These are phyloP conservation scores for Penicillium sp. DNA, from an alignment of 2,329 filamentous ascomycete genomes.

Conservation along the genomic window DNA sequence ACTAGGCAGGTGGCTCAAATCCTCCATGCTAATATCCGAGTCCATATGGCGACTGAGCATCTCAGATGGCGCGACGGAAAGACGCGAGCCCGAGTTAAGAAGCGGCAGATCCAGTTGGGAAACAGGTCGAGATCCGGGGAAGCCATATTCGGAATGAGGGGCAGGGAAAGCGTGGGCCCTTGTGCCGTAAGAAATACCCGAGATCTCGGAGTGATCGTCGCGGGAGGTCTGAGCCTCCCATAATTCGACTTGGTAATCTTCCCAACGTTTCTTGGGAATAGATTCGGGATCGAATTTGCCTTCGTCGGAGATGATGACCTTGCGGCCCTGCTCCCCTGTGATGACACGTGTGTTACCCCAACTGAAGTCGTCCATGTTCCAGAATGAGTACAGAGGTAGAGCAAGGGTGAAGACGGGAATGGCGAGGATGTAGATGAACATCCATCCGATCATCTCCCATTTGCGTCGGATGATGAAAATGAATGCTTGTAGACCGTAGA, in stretches of 20 bases:
- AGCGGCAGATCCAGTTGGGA: constrained; percentile 57
- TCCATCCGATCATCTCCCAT: constrained; percentile 99
- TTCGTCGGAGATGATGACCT: constrained; percentile 92
- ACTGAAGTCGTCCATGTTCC: constrained; percentile 99
- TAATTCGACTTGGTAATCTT: constrained; percentile 96
- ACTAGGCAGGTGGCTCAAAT: constrained; percentile 73
- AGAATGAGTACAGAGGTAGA: constrained; percentile 92
- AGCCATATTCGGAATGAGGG: constrained; percentile 69
- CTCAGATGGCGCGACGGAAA: constrained; percentile 79
- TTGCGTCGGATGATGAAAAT: constrained; percentile 96
- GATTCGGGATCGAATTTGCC: constrained; percentile 93
- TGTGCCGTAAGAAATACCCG: constrained; percentile 92
- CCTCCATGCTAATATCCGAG: constrained; percentile 74
- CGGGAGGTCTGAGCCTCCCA: constrained; percentile 92
- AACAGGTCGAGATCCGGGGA: constrained; percentile 61
- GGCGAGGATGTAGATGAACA: constrained; percentile 91
- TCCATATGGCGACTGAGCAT: constrained; percentile 66
- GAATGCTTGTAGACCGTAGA: constrained; percentile 94
- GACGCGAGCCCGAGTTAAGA: constrained; percentile 61
- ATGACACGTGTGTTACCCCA: constrained; percentile 99
- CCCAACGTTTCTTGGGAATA: constrained; percentile 98
- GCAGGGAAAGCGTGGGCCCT: constrained; percentile 64
- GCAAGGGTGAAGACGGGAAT: constrained; percentile 90
- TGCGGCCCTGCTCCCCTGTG: constrained; percentile 87
- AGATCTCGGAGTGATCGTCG: constrained; percentile 82